phyloP scores from a whole-genome alignment of 257 asterid species.

The Nemophila menziesii region DNA sequence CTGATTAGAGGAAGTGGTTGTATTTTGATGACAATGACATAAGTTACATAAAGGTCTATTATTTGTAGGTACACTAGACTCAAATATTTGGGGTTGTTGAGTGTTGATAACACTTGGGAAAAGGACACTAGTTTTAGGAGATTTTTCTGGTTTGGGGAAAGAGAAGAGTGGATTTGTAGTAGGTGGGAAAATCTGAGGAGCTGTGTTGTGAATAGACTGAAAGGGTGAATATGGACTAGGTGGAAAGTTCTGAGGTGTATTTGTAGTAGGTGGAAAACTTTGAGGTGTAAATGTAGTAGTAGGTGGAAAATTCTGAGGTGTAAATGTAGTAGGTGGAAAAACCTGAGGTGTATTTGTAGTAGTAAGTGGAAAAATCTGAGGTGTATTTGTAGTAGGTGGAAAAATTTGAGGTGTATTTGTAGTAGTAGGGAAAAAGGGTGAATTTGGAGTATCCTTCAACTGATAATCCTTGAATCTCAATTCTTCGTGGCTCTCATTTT shows the following conservation, averaged over 20 bases:
- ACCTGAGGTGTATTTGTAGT: neutral
- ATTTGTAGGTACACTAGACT: neutral
- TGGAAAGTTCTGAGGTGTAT: too few species aligned
- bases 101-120: neutral
- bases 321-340: neutral
- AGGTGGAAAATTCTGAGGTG: too few species aligned
- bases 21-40: too few species aligned
- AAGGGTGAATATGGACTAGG: too few species aligned
- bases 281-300: neutral
- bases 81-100: neutral
- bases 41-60: neutral
- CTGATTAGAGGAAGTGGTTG: neutral
- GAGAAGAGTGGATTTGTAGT: neutral
- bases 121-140: neutral
- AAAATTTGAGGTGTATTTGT: neutral
- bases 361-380: too few species aligned
- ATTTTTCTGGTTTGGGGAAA: constrained; percentile 1
- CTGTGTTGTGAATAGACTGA: neutral
- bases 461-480: constrained; percentile 1
- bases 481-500: neutral
- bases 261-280: neutral
- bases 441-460: constrained; percentile 29
- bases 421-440: neutral
- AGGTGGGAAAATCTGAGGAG: neutral
- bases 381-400: neutral